Conservation (phyloP, 768 basidiomycete species). For the Amanita pallidorosea region DNA sequence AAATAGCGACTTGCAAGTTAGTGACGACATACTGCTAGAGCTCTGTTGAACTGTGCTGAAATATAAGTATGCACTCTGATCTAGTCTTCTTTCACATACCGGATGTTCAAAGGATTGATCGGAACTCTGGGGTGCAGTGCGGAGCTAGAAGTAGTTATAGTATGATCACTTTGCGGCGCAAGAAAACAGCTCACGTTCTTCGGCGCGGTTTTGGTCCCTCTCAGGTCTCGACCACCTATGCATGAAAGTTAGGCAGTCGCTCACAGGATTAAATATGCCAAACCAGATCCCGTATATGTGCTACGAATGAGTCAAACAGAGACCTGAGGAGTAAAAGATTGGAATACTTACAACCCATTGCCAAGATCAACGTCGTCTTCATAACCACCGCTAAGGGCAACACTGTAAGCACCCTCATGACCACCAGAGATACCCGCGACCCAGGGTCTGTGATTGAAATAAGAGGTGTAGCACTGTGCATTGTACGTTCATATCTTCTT, state of each 20-base stretch:
- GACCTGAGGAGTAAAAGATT: background rate
- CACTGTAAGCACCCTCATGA: conserved; percentile 64
- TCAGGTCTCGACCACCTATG: conserved; percentile 75
- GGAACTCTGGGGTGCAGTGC: conserved; percentile 79
- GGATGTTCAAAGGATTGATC: conserved; percentile 73
- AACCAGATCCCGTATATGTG: conserved; percentile 74
- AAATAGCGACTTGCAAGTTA: background rate
- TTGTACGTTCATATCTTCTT: conserved; percentile 18
- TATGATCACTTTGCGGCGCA: background rate
- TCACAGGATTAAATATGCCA: conserved; percentile 2
- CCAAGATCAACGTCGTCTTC: conserved; percentile 79
- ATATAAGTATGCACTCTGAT: background rate
- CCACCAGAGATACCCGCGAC: conserved; percentile 74
- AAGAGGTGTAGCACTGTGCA: conserved; percentile 3
- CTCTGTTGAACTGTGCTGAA: conserved; percentile 44
- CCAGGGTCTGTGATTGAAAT: conserved; percentile 48
- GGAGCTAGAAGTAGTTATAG: conserved; percentile 39
- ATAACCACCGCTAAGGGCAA: conserved; percentile 85
- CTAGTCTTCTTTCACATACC: conserved; percentile 15
- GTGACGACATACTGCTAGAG: conserved; percentile 39
- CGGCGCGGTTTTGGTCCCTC: conserved; percentile 69
- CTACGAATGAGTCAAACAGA: conserved; percentile 22
- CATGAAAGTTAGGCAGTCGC: conserved; percentile 3
- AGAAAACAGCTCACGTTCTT: conserved; percentile 56
- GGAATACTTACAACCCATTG: conserved; percentile 61